Evolutionary conservation across 2,329 filamentous ascomycete genomes (phyloP).

Genomic region (Aureobasidium melanogenum): DNA sequence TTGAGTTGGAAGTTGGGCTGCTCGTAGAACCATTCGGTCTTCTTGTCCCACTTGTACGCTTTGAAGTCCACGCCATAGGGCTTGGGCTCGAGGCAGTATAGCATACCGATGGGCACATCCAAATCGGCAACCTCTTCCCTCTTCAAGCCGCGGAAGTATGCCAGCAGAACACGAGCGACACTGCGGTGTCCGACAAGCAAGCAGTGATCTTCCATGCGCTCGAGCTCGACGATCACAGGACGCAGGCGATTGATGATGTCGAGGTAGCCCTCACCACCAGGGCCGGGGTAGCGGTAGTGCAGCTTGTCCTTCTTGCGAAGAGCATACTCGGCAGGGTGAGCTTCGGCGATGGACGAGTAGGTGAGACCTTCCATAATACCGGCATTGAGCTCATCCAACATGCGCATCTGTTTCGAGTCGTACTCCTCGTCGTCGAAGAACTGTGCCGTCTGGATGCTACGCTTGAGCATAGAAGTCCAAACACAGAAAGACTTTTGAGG

Average conservation of each 20-base stretch:
- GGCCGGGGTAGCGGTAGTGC: conserved; percentile 87
- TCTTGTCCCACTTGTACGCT: conserved; percentile 81
- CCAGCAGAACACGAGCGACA: conserved; percentile 82
- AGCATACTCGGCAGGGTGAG: conserved; percentile 70
- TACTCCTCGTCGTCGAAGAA: conserved; percentile 94
- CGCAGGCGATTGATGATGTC: conserved; percentile 93
- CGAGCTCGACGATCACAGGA: conserved; percentile 92
- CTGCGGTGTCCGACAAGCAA: conserved; percentile 88
- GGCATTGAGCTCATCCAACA: conserved; percentile 93
- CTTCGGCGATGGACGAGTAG: conserved; percentile 77
- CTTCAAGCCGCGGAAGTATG: conserved; percentile 91
- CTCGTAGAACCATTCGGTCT: conserved; percentile 71
- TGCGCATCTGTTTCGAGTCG: conserved; percentile 94
- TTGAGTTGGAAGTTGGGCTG: conserved; percentile 74
- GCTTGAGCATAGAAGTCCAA: conserved; percentile 95
- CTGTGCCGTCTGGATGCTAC: conserved; percentile 78
- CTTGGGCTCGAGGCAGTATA: conserved; percentile 94
- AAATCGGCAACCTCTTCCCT: conserved; percentile 88
- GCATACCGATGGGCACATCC: conserved; percentile 85
- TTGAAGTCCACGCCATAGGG: conserved; percentile 97
- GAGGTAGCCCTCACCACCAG: conserved; percentile 76
- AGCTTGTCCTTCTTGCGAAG: conserved; percentile 80
- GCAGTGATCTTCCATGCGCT: conserved; percentile 93
- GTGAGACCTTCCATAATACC: conserved; percentile 92
- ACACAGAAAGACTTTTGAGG: conserved; percentile 60